phyloP scores from a whole-genome alignment of 345 rosid genomes.

The Alliaria petiolata region DNA sequence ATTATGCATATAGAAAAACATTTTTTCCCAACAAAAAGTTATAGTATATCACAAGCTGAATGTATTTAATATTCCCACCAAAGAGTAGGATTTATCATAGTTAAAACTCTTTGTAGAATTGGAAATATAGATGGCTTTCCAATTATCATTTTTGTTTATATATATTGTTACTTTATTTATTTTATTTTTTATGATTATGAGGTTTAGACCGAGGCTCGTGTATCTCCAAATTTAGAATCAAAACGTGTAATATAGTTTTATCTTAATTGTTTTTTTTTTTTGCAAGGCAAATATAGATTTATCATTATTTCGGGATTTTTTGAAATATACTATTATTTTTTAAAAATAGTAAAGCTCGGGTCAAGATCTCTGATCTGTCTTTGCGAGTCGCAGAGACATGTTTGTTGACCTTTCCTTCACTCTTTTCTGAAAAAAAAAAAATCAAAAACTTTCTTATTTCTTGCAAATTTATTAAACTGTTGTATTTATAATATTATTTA shows the following conservation, averaged over 20 bases:
- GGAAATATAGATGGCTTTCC: not conserved
- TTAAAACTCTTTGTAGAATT: not conserved
- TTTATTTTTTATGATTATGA: not conserved
- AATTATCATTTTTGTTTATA: too few relatives aligned
- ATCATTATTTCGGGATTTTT: too few relatives aligned
- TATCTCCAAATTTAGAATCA: too few relatives aligned
- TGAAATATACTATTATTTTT: too few relatives aligned
- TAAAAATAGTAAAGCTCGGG: constrained; percentile 9
- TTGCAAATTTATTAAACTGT: not conserved
- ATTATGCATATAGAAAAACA: not conserved
- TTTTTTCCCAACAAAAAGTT: not conserved
- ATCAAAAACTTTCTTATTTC: not conserved
- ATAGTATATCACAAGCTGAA: too few relatives aligned
- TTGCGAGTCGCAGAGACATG: constrained; percentile 31
- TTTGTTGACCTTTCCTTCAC: constrained; percentile 37
- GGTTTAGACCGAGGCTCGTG: too few relatives aligned
- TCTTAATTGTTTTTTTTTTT: too few relatives aligned
- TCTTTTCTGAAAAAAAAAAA: constrained; percentile 20
- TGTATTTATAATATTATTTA: constrained; percentile 5
- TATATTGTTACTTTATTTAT: not conserved
- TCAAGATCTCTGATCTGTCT: constrained; percentile 37
- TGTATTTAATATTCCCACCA: not conserved
- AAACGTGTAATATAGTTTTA: too few relatives aligned
- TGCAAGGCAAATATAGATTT: too few relatives aligned
- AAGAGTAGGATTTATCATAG: not conserved